A percentile compares a stretch with the other conserved stretches of the same genome.
These are phyloP conservation scores for Trametes maxima DNA, from an alignment of 768 basidiomycete genomes.

Conservation along the genomic window DNA sequence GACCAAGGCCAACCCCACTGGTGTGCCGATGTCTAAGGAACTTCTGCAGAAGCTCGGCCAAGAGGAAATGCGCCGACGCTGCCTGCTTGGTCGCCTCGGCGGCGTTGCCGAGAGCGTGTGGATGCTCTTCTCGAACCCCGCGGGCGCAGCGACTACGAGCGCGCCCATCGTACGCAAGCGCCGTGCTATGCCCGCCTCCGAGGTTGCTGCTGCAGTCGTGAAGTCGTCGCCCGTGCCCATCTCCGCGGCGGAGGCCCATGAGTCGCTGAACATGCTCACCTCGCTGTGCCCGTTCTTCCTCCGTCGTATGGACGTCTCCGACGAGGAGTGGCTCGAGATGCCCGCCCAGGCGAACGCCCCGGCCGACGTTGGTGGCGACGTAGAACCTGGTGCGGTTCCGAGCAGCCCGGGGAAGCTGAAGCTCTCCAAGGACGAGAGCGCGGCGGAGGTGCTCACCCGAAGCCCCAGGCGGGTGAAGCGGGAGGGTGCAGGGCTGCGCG, in stretches of 20 bases:
- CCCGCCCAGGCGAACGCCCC: constrained; percentile 45
- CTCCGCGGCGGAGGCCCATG: constrained; percentile 74
- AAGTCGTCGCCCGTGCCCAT: constrained; percentile 84
- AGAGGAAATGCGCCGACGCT: constrained; percentile 76
- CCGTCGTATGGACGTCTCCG: constrained; percentile 58
- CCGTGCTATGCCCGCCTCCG: constrained; percentile 64
- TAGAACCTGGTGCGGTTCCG: constrained; percentile 22
- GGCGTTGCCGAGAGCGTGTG: constrained; percentile 87
- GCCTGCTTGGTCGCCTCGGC: constrained; percentile 73
- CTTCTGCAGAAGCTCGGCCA: constrained; percentile 72
- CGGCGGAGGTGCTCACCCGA: constrained; percentile 59
- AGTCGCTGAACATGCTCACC: constrained; percentile 67
- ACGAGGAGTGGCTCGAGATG: constrained; percentile 62
- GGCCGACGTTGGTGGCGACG: constrained; percentile 5
- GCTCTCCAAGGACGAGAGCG: constrained; percentile 55
- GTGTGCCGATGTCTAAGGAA: constrained; percentile 57
- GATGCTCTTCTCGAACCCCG: constrained; percentile 81
- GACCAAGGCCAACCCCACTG: constrained; percentile 52
- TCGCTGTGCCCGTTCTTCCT: constrained; percentile 83
- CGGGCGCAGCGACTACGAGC: constrained; percentile 42
- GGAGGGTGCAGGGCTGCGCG: constrained; percentile 72
- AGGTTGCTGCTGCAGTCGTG: constrained; percentile 68
- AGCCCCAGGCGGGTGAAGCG: constrained; percentile 74
- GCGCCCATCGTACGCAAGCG: constrained; percentile 67
- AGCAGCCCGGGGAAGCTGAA: constrained; percentile 36